Percentiles rank a stretch among this genome's conserved stretches.
These are phyloP conservation scores for Dendrobium officinale DNA, from an alignment of 106 monocot genomes.

Conservation along the genomic window DNA sequence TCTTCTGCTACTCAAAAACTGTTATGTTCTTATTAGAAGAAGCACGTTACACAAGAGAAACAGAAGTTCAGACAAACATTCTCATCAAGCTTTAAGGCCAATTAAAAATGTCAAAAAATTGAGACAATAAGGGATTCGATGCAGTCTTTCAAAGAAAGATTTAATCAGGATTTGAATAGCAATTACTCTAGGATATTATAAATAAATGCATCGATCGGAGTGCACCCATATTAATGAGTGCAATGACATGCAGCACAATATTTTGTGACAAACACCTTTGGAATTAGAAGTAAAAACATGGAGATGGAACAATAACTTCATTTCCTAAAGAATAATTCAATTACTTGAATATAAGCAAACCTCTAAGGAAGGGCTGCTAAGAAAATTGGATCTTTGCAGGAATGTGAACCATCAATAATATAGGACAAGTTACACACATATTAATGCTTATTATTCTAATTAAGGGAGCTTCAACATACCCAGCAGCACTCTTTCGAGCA, in stretches of 20 bases:
- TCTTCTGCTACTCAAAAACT: background rate
- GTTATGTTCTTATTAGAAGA: no score
- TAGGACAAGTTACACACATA: background rate
- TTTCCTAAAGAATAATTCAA: background rate
- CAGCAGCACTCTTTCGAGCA: constrained; percentile 92
- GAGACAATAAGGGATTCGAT: background rate
- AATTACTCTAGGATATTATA: background rate
- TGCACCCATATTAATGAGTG: background rate
- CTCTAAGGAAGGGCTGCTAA: background rate
- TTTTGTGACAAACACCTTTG: background rate
- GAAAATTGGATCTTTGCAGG: background rate
- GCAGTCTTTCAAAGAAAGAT: background rate
- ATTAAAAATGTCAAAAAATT: background rate
- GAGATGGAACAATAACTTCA: background rate
- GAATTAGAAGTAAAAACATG: background rate
- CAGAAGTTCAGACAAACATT: background rate
- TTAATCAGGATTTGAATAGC: background rate
- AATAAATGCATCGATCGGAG: no score
- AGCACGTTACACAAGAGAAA: no score
- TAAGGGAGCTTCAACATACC: constrained; percentile 33
- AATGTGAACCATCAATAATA: background rate
- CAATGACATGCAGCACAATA: background rate
- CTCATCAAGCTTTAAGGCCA: background rate
- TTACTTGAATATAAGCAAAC: background rate
- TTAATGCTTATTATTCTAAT: background rate